phyloP scores from a whole-genome alignment of 202 grass and related monocot genomes.

The Brachypodium distachyon region DNA sequence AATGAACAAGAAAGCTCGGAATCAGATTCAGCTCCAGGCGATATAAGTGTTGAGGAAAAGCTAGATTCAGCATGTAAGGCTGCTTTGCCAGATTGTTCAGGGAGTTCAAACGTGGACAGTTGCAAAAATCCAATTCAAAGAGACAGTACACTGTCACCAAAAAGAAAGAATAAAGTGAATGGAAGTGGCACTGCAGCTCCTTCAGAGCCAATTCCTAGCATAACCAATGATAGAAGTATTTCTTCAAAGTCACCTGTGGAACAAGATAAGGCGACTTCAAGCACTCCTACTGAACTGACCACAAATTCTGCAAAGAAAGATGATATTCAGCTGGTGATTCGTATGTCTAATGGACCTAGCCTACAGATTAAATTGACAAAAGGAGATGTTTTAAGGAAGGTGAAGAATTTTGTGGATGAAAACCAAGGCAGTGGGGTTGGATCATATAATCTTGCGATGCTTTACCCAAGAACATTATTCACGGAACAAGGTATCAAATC shows the following conservation, averaged over 20 bases:
- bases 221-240: constrained; percentile 4
- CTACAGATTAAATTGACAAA: constrained; percentile 76
- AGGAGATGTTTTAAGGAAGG: constrained; percentile 58
- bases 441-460: constrained; percentile 73
- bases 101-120: background rate
- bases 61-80: constrained; percentile 20
- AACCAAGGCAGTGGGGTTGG: constrained; percentile 28
- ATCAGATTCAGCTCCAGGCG: constrained; percentile 14
- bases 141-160: background rate
- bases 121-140: constrained; percentile 1
- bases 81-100: constrained; percentile 15
- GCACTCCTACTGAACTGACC: background rate
- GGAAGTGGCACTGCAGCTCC: background rate
- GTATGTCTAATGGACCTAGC: constrained; percentile 71
- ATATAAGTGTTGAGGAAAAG: constrained; percentile 23
- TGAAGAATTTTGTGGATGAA: constrained; percentile 77
- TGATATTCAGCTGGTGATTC: constrained; percentile 75
- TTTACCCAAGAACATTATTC: constrained; percentile 89
- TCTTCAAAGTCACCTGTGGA: constrained; percentile 16
- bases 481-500: constrained; percentile 58
- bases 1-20: constrained; percentile 15
- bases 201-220: constrained; percentile 6
- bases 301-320: constrained; percentile 37
- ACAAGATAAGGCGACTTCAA: constrained; percentile 27
- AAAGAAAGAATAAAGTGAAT: constrained; percentile 14